These are phyloP conservation scores for Tuber umbilicatum DNA, from an alignment of 495 filamentous ascomycete genomes.

Conservation along the genomic window DNA sequence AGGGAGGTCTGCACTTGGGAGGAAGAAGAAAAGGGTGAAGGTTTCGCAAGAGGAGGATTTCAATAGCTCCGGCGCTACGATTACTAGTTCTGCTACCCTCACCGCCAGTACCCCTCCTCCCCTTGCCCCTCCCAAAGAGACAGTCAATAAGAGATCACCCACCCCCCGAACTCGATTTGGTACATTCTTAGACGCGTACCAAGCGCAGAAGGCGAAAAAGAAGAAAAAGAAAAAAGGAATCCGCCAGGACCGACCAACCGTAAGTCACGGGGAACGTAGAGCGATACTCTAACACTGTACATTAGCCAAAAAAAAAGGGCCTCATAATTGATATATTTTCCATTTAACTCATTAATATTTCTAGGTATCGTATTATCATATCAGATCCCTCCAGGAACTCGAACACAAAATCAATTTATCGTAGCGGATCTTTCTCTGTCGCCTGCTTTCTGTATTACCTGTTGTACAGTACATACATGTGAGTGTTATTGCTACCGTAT, in stretches of 20 bases:
- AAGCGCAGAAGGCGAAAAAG: slow-evolving; percentile 44
- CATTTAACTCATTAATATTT: not conserved
- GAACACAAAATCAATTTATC: slow-evolving; percentile 6
- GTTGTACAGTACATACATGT: slow-evolving; percentile 4
- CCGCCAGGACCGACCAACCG: not conserved
- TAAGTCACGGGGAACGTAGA: not conserved
- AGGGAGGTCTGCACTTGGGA: slow-evolving; percentile 52
- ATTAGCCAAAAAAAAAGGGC: not conserved
- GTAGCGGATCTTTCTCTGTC: slow-evolving; percentile 5
- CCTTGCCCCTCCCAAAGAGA: not conserved
- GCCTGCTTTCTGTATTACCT: slow-evolving; percentile 18
- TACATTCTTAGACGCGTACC: slow-evolving; percentile 26
- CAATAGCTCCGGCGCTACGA: not conserved
- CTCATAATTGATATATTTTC: not conserved
- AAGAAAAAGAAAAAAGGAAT: slow-evolving; percentile 43
- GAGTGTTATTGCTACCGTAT: slow-evolving; percentile 26
- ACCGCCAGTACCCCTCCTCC: not conserved
- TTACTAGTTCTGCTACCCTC: not conserved
- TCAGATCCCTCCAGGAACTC: not conserved
- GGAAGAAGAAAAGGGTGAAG: slow-evolving; percentile 45
- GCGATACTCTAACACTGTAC: not conserved
- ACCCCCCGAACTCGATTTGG: slow-evolving; percentile 15
- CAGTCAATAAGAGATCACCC: not conserved
- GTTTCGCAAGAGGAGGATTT: slow-evolving; percentile 31
- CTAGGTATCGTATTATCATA: not conserved